Percentiles rank a stretch among this genome's conserved stretches.
These are phyloP conservation scores for Oryza officinalis DNA, from an alignment of 176 grass and related monocot species.

Conservation along the genomic window DNA sequence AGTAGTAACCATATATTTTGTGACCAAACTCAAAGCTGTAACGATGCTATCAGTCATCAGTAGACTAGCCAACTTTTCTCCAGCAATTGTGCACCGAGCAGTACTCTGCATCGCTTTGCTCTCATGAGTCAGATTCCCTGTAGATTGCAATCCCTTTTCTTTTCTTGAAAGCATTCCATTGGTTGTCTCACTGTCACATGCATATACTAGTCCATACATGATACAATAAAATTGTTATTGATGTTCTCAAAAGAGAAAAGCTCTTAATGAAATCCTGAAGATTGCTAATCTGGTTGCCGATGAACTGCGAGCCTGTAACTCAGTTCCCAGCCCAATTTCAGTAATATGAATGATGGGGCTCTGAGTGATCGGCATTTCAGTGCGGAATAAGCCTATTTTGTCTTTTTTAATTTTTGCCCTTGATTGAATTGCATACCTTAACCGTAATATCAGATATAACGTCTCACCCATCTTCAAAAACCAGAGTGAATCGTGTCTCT, in stretches of 20 bases:
- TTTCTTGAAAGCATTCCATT: constrained; percentile 11
- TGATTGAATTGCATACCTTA: too few relatives aligned
- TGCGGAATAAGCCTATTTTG: too few relatives aligned
- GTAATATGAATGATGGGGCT: not conserved
- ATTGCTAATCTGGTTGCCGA: not conserved
- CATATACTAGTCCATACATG: constrained; percentile 22
- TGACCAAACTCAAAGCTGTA: too few relatives aligned
- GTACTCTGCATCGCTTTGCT: too few relatives aligned
- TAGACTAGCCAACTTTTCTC: too few relatives aligned
- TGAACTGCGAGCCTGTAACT: not conserved
- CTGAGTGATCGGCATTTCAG: not conserved
- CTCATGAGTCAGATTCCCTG: not conserved
- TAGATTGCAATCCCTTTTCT: not conserved
- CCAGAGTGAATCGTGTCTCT: too few relatives aligned
- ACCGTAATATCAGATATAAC: too few relatives aligned
- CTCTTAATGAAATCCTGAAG: constrained; percentile 37
- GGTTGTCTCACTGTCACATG: not conserved
- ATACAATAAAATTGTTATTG: constrained; percentile 16
- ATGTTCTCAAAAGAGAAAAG: not conserved
- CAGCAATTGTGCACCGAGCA: too few relatives aligned
- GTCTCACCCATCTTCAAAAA: too few relatives aligned
- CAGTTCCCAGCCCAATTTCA: not conserved
- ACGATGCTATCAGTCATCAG: too few relatives aligned
- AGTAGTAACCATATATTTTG: too few relatives aligned
- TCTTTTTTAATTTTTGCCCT: too few relatives aligned